These are phyloP conservation scores for Crithidia sp. DNA, from an alignment of 208 protist genomes.

Conservation along the genomic window DNA sequence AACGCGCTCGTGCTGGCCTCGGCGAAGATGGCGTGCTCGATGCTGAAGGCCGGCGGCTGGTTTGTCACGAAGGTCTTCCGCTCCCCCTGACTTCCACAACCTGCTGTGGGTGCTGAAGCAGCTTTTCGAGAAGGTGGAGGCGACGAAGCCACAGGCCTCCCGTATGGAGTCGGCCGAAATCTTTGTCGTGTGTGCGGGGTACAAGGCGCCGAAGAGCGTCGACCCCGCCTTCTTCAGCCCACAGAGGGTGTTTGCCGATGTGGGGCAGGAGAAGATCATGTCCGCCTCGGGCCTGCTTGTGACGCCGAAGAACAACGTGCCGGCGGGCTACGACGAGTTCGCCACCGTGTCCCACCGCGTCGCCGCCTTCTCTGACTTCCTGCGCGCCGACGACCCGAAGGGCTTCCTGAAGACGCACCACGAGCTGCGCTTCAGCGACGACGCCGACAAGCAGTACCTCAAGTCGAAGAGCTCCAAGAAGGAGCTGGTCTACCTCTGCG, in stretches of 20 bases:
- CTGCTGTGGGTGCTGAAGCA: slow-evolving; percentile 98
- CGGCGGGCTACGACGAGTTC: slow-evolving; percentile 93
- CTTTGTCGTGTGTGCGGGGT: slow-evolving; percentile 98
- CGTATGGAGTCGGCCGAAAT: slow-evolving; percentile 99
- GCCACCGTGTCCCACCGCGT: slow-evolving; percentile 80
- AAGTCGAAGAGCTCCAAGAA: slow-evolving; percentile 87
- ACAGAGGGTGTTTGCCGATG: slow-evolving; percentile 95
- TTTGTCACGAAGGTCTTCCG: slow-evolving; percentile 99
- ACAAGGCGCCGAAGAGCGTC: slow-evolving; percentile 94
- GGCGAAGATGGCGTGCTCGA: slow-evolving; percentile 96
- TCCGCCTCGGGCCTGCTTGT: slow-evolving; percentile 72
- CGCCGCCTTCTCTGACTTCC: slow-evolving; percentile 89
- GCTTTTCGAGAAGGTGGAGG: slow-evolving; percentile 98
- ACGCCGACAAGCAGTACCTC: slow-evolving; percentile 79
- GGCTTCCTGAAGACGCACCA: slow-evolving; percentile 87
- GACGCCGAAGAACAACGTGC: slow-evolving; percentile 78
- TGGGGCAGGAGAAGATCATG: slow-evolving; percentile 91
- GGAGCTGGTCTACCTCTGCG: slow-evolving; percentile 92
- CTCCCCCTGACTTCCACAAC: slow-evolving; percentile 97
- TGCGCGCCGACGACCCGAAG: slow-evolving; percentile 90
- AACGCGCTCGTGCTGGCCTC: slow-evolving; percentile 95
- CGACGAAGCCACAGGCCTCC: slow-evolving; percentile 98
- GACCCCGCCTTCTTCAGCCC: slow-evolving; percentile 97
- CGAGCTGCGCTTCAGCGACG: slow-evolving; percentile 88
- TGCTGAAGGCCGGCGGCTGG: slow-evolving; percentile 91